These are phyloP conservation scores for Capsella bursapastoris DNA, from an alignment of 345 rosid genomes.

Conservation along the genomic window DNA sequence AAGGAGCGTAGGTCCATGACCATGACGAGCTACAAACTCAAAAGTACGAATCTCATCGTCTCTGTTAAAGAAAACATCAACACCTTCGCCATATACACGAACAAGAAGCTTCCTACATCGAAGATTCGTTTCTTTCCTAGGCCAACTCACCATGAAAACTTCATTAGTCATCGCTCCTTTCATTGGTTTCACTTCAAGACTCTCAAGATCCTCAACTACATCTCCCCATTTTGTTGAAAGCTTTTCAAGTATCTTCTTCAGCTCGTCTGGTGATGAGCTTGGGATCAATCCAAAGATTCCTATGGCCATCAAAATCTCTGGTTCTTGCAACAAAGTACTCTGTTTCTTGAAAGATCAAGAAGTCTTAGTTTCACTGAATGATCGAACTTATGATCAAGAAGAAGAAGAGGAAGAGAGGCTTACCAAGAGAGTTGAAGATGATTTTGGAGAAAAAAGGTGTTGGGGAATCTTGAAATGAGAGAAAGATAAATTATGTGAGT, in stretches of 20 bases:
- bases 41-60: constrained; percentile 80
- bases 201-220: constrained; percentile 56
- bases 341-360: constrained; percentile 15
- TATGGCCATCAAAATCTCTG: constrained; percentile 51
- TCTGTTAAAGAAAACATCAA: constrained; percentile 79
- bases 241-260: constrained; percentile 51
- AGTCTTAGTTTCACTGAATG: constrained; percentile 5
- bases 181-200: constrained; percentile 60
- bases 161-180: constrained; percentile 91
- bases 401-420: neutral
- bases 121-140: constrained; percentile 49
- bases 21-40: constrained; percentile 82
- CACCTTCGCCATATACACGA: constrained; percentile 89
- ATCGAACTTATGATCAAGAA: constrained; percentile 5
- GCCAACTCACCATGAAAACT: constrained; percentile 83
- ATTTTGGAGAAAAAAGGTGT: neutral
- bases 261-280: constrained; percentile 63
- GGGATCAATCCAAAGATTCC: constrained; percentile 55
- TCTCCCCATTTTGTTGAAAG: constrained; percentile 69
- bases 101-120: constrained; percentile 63
- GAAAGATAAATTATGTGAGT: neutral
- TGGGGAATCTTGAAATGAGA: constrained; percentile 4
- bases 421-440: constrained; percentile 34
- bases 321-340: constrained; percentile 4
- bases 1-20: constrained; percentile 90